Base-by-base conservation (phyloP, 768 basidiomycete species). In the Candolleomyces aberdarensis region DNA sequence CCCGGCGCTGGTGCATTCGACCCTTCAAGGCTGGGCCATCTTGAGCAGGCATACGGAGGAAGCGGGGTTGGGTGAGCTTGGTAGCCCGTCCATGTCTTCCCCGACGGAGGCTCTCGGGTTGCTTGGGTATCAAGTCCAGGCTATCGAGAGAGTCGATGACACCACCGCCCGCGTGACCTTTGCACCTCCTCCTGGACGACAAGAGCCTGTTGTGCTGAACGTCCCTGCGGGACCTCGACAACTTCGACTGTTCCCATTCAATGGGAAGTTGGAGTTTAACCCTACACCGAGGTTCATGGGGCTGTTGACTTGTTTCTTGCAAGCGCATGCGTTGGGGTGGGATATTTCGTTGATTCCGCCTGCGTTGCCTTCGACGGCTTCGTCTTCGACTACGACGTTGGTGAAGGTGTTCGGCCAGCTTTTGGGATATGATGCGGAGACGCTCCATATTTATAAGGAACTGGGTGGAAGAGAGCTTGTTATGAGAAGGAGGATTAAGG, bases 401-500 rank as follows among this genome's bases (percentile, higher is more conserved):
- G 80, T 87, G 19, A 74, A 70, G 58, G 75, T 79, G 0, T 87
- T 89, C 63, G 80, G 79, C 3, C 76, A 81, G 59, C 62, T 87
- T 8, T 74, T 89, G 0, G 87, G 86, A 0, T 89, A 88, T 67
- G 83, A 85, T 13, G 68, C 75, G 0, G 86, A 87, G 62, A 80
- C 79, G 3, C 68, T 87, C 10, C 85, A 88, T 61, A 75, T 88
- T 75, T 89, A 87, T 69, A 89, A 87, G 69, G 87, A 88, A 62
- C 71, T 88, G 7, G 85, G 87, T 8, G 87, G 87, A 8, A 71
- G 87, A 17, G 87, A 88, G 72, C 67, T 89, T 20, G 67, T 86
- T 22, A 87, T 89, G 86, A 74, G 86, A 26, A 71, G 86, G 40
- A 79, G 75, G 66, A 81, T 88, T 44, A 75, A 80, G 62, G 79